Percentiles rank a stretch among this genome's conserved stretches.
Conservation (phyloP, 2,329 filamentous ascomycete genomes). For the Fusarium praegraminearum region DNA sequence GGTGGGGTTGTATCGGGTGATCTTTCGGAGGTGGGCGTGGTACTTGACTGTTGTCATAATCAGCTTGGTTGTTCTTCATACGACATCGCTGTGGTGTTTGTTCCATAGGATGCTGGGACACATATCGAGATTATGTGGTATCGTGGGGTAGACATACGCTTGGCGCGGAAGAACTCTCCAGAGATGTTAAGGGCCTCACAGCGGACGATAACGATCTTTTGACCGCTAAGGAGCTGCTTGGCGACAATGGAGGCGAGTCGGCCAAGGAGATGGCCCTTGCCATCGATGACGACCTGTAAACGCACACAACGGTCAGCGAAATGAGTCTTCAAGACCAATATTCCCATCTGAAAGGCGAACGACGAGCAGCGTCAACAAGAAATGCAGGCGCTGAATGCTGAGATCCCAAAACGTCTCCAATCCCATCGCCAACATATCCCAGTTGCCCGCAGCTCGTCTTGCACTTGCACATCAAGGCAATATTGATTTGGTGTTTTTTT, state of each 20-base stretch:
- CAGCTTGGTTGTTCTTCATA: slow-evolving; percentile 54
- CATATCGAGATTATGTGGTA: slow-evolving; percentile 30
- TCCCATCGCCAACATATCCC: slow-evolving; percentile 35
- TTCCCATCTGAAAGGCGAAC: slow-evolving; percentile 33
- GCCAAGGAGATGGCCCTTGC: slow-evolving; percentile 99
- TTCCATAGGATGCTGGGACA: slow-evolving; percentile 38
- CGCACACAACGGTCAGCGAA: slow-evolving; percentile 43
- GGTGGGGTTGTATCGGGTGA: slow-evolving; percentile 99
- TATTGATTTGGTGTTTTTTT: slow-evolving; percentile 28
- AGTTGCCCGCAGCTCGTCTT: slow-evolving; percentile 29
- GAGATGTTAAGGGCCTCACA: slow-evolving; percentile 99
- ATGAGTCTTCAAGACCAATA: slow-evolving; percentile 36
- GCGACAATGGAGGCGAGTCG: slow-evolving; percentile 97
- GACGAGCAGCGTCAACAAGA: slow-evolving; percentile 28
- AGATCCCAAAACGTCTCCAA: slow-evolving; percentile 32
- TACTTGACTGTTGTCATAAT: slow-evolving; percentile 89
- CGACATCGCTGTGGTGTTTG: slow-evolving; percentile 27
- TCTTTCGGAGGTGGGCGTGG: slow-evolving; percentile 99
- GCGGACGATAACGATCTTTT: slow-evolving; percentile 99
- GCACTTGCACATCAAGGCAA: slow-evolving; percentile 40
- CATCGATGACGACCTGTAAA: slow-evolving; percentile 94
- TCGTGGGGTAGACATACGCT: slow-evolving; percentile 80
- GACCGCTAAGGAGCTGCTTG: slow-evolving; percentile 98
- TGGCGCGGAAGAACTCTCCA: slow-evolving; percentile 99
- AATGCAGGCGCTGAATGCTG: slow-evolving; percentile 3